Evolutionary conservation across 495 filamentous ascomycete genomes (phyloP), one percentile per base, ranked within the genome.

Genomic region (Aspergillus campestris): DNA sequence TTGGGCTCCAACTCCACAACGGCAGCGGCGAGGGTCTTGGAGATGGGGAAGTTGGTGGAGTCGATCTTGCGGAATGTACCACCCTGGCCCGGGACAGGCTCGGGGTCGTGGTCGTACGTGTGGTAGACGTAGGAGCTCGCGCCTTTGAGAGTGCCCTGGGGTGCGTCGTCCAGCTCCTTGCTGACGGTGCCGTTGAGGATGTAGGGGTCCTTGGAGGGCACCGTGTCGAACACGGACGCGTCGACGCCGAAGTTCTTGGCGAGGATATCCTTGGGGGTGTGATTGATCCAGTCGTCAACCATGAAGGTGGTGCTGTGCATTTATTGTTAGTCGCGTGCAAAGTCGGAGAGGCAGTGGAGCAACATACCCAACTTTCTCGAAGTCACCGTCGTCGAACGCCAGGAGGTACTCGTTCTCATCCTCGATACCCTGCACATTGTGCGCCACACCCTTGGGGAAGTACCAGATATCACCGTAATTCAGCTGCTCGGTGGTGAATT

Each of bases 321-420:
- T 49, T 12, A 51, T 35, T 32, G 27, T 31, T 42, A 28, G 24
- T 31, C 8, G 33, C 7, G 29, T 18, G 1, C 13, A 13, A 31
- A 5, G 31, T 8, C 2, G 14, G 27, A 10, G 37, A 8, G 18
- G 28, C 18, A 24, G 4, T 24, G 4, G 1, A 24, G 4, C 18
- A 24, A 46, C 52, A 31, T 45, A 63, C 55, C 64, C 65, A 15
- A 59, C 50, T 36, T 67, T 66, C 48, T 72, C 68, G 51, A 72
- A 70, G 44, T 70, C 60, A 18, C 78, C 78, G 44, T 84, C 80
- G 48, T 84, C 80, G 50, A 84, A 84, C 32, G 75, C 74, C 9
- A 84, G 69, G 4, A 84, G 72, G 46, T 80, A 83, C 52, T 84
- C 81, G 50, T 80, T 82, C 53, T 80, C 71, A 7, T 83, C 77